Base-by-base conservation (phyloP, 2,329 filamentous ascomycete species). In the Colletotrichum godetiae region DNA sequence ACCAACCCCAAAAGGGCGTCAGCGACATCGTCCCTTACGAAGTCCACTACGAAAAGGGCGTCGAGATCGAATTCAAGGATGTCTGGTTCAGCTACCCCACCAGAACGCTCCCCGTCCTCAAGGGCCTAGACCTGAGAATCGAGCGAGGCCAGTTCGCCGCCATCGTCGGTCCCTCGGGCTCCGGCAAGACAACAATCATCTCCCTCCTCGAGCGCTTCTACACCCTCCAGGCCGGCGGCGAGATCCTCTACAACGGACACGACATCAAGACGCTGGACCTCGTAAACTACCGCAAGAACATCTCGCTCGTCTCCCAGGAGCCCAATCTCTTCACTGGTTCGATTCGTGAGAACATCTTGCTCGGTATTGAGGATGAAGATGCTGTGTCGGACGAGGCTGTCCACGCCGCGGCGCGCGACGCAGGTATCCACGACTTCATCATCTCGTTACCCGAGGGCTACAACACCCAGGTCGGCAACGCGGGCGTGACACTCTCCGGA, bases 371-470 rank as follows among this genome's bases (percentile, higher is more conserved):
- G 4, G 65, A 78, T 31, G 64, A 76, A 7, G 31, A 68, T 3
- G 65, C 75, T 11, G 70, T 67, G 0, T 55, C 57, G 0, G 72
- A 74, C 27, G 72, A 71, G 15, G 68, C 57, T 1, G 10, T 74
- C 8, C 63, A 74, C 19, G 49, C 49, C 5, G 72, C 72, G 3
- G 68, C 68, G 12, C 84, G 85, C 1, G 82, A 85, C 42, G 89
- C 89, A 0, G 90, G 91, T 0, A 92, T 95, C 74, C 88, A 94
- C 77, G 90, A 92, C 1, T 96, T 95, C 80, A 89, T 97, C 73
- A 80, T 82, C 31, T 91, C 89, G 10, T 86, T 97, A 0, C 89
- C 93, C 8, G 82, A 88, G 0, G 92, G 92, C 1, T 96, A 95
- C 81, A 72, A 72, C 52, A 74, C 72, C 2, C 46, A 53, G 7